Conservation (phyloP, 2,329 filamentous ascomycete species). For the Aschersonia sp. region DNA sequence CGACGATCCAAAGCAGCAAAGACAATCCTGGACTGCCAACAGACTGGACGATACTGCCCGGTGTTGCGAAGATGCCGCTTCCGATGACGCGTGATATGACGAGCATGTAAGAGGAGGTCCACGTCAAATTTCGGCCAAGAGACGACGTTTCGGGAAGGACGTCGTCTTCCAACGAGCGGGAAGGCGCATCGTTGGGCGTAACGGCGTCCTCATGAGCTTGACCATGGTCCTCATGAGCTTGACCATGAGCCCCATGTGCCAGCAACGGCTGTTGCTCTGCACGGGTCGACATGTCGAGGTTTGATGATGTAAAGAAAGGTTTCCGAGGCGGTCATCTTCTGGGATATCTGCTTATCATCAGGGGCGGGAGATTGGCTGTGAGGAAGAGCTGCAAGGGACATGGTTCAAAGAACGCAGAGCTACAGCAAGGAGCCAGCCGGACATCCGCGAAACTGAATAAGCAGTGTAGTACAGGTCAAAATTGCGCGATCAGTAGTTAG, state of each 20-base stretch:
- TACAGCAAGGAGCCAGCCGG: not conserved
- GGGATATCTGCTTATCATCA: not conserved
- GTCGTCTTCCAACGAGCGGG: conserved; percentile 34
- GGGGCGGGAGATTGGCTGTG: too few relatives aligned
- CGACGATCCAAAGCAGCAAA: conserved; percentile 46
- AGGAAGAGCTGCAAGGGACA: too few relatives aligned
- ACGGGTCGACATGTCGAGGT: not conserved
- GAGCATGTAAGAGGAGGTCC: conserved; percentile 50
- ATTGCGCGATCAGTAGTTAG: not conserved
- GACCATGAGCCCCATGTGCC: not conserved
- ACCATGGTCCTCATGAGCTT: not conserved
- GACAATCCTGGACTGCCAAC: conserved; percentile 53
- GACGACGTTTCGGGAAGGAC: conserved; percentile 44
- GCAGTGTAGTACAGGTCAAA: not conserved
- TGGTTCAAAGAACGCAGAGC: not conserved
- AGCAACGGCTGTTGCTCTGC: conserved; percentile 1
- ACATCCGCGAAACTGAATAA: not conserved
- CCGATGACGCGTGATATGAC: conserved; percentile 56
- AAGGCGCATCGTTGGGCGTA: not conserved
- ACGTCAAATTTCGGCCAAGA: conserved; percentile 43
- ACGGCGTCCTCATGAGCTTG: not conserved
- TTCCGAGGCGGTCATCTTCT: not conserved
- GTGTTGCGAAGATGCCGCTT: conserved; percentile 58
- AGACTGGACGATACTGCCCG: conserved; percentile 48
- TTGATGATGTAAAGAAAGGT: not conserved